A percentile compares a stretch with the other conserved stretches of the same genome.
Evolutionary conservation across 345 rosid genomes (phyloP).

Genomic region (Pistacia atlantica): DNA sequence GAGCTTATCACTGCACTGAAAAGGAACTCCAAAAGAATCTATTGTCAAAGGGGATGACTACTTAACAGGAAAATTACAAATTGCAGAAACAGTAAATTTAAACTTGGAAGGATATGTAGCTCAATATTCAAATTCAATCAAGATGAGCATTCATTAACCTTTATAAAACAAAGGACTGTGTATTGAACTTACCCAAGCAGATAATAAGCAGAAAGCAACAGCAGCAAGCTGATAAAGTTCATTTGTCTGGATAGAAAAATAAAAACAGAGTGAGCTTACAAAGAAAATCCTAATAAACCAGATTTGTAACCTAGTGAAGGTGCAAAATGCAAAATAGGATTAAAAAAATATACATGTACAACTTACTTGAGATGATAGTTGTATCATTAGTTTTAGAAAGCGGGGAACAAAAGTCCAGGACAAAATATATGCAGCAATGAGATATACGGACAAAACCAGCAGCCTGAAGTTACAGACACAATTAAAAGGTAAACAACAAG

Average conservation of each 20-base stretch:
- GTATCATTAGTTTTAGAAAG: conserved; percentile 93
- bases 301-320: conserved; percentile 18
- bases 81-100: neutral
- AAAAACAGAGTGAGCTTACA: conserved; percentile 19
- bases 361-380: conserved; percentile 96
- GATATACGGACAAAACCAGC: conserved; percentile 75
- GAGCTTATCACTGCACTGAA: conserved; percentile 99
- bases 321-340: neutral
- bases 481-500: neutral
- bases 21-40: conserved; percentile 28
- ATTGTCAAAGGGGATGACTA: conserved; percentile 12
- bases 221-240: conserved; percentile 99
- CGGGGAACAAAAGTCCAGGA: conserved; percentile 98
- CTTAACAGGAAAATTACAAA: neutral
- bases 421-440: conserved; percentile 69
- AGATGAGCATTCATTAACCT: neutral
- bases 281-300: conserved; percentile 3
- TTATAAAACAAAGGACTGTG: neutral
- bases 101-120: conserved; percentile 8
- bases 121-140: neutral
- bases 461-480: conserved; percentile 51
- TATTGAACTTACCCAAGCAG: conserved; percentile 92
- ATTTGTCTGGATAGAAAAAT: conserved; percentile 65
- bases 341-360: neutral
- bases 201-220: conserved; percentile 96